Conservation (phyloP, 1,284 basidiomycete genomes). For the Ustilago esculenta region DNA sequence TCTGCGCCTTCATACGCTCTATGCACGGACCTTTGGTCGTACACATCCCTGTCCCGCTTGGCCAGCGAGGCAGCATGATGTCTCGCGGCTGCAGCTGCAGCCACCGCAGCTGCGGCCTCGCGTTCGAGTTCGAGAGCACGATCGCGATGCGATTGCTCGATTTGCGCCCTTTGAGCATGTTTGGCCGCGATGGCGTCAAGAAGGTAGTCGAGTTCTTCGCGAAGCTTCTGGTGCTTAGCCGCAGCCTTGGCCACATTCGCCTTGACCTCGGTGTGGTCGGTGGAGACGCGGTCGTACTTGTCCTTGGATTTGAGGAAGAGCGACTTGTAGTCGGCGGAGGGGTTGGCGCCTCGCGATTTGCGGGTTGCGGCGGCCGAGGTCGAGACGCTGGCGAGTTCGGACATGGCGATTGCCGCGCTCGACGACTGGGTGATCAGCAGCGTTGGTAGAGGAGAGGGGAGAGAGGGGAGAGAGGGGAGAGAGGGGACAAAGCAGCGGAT, state of each 20-base stretch:
- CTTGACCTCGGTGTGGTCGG: constrained; percentile 42
- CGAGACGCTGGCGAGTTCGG: constrained; percentile 20
- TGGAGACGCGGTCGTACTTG: constrained; percentile 49
- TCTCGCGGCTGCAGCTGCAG: constrained; percentile 32
- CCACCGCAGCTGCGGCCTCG: constrained; percentile 34
- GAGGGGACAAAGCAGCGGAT: constrained; percentile 25
- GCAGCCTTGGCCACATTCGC: constrained; percentile 29
- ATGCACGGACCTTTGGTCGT: constrained; percentile 5
- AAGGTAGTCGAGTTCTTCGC: constrained; percentile 48
- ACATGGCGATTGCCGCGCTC: constrained; percentile 17
- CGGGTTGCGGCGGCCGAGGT: constrained; percentile 4
- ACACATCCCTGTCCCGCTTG: constrained; percentile 15
- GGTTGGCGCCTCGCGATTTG: constrained; percentile 44
- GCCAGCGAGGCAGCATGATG: constrained; percentile 11
- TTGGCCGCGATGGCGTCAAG: constrained; percentile 39
- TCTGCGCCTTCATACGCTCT: constrained; percentile 12
- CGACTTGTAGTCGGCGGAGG: constrained; percentile 44
- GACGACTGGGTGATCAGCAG: not conserved
- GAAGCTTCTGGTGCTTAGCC: constrained; percentile 43
- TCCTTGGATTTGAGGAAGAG: constrained; percentile 53
- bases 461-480: constrained; percentile 12
- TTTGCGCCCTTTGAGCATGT: constrained; percentile 18
- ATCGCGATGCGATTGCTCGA: constrained; percentile 31
- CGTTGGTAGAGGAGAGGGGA: no score
- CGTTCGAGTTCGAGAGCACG: constrained; percentile 33